A percentile compares a stretch with the other conserved stretches of the same genome.
phyloP scores from a whole-genome alignment of 768 basidiomycete species.

The Astraeus odoratus region DNA sequence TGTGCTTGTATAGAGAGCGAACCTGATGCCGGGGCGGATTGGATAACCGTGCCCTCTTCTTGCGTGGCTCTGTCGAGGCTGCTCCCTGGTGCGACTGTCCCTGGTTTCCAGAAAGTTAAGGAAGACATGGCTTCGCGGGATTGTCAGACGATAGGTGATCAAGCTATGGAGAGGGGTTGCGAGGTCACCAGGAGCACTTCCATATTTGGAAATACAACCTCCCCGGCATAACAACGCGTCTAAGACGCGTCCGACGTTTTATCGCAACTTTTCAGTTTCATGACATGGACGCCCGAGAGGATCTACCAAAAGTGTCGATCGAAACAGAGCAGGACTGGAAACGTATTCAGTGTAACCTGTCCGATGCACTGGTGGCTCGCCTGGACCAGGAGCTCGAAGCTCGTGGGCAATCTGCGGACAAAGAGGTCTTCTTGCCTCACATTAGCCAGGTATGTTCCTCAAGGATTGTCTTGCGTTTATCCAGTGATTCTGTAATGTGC shows the following conservation, averaged over 20 bases:
- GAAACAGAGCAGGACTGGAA: constrained; percentile 65
- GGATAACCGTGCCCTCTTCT: constrained; percentile 63
- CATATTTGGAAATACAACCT: too few relatives aligned
- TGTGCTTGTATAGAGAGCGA: constrained; percentile 65
- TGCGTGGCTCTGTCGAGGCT: constrained; percentile 79
- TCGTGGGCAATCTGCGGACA: constrained; percentile 35
- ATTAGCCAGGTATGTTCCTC: constrained; percentile 40
- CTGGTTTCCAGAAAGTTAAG: constrained; percentile 86
- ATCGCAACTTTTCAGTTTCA: not conserved
- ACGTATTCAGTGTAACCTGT: constrained; percentile 49
- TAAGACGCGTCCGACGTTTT: not conserved
- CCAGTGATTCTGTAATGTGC: not conserved
- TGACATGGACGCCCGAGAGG: constrained; percentile 32
- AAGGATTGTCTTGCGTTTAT: not conserved
- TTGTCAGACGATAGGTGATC: not conserved
- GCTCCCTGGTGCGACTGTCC: constrained; percentile 77
- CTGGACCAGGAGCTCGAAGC: constrained; percentile 43
- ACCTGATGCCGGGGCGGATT: constrained; percentile 51
- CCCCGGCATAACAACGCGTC: not conserved
- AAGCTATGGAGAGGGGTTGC: too few relatives aligned
- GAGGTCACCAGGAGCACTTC: too few relatives aligned
- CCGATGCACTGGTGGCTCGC: constrained; percentile 33
- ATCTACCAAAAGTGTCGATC: constrained; percentile 50
- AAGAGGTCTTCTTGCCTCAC: constrained; percentile 42
- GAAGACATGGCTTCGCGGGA: constrained; percentile 35